phyloP scores from a whole-genome alignment of 805 yeast species.

The Komagataella populi region DNA sequence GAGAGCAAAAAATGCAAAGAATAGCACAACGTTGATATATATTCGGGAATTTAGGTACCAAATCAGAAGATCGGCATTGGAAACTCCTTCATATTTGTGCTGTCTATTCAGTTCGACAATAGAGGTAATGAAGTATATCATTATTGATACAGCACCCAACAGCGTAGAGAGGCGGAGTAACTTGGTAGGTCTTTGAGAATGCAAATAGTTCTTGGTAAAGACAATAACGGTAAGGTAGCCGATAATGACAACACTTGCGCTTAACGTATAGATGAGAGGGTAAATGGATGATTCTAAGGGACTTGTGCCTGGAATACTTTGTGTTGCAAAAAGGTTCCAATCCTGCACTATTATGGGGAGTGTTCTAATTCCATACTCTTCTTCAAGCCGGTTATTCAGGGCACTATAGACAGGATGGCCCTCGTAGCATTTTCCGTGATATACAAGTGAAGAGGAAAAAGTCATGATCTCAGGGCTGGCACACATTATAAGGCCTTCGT shows the following conservation, averaged over 20 bases:
- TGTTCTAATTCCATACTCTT: not conserved
- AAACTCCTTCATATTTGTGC: conserved; percentile 26
- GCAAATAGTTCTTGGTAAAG: conserved; percentile 37
- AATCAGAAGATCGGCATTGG: conserved; percentile 29
- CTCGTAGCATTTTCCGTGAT: conserved; percentile 6
- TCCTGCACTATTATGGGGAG: not conserved
- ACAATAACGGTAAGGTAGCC: conserved; percentile 50
- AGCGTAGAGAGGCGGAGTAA: conserved; percentile 35
- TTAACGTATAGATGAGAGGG: conserved; percentile 46
- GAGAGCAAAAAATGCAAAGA: conserved; percentile 40
- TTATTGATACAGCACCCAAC: conserved; percentile 40
- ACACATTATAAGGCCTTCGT: not conserved
- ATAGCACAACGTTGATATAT: conserved; percentile 37
- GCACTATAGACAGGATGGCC: conserved; percentile 10
- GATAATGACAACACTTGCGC: conserved; percentile 53
- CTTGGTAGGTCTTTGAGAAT: conserved; percentile 43
- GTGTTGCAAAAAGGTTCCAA: not conserved
- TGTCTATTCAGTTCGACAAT: conserved; percentile 32
- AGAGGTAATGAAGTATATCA: conserved; percentile 33
- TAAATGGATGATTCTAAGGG: conserved; percentile 21
- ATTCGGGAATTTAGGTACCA: conserved; percentile 27
- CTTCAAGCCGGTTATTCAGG: conserved; percentile 6
- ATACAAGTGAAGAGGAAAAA: not conserved
- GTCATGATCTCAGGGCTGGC: not conserved
- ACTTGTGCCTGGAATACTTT: not conserved